phyloP scores from a whole-genome alignment of 2,329 filamentous ascomycete genomes.

The Mycosphaerella sp. region DNA sequence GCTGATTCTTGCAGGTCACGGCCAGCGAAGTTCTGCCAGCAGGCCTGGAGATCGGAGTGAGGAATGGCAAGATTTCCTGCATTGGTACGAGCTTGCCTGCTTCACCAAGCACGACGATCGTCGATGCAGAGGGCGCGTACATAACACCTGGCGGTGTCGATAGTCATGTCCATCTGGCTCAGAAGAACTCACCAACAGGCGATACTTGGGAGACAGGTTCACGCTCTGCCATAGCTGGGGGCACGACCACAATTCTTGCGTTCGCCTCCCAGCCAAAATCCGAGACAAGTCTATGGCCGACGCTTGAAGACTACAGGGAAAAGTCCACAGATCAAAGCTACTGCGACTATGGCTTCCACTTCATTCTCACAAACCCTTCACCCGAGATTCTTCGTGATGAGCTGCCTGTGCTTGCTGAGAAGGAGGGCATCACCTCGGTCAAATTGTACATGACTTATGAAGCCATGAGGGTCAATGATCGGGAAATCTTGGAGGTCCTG shows the following conservation, averaged over 20 bases:
- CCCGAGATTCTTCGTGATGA: conserved; percentile 39
- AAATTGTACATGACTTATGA: conserved; percentile 53
- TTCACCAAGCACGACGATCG: conserved; percentile 33
- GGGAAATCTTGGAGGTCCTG: conserved; percentile 48
- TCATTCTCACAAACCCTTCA: conserved; percentile 46
- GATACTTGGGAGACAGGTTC: conserved; percentile 48
- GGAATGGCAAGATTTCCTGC: conserved; percentile 42
- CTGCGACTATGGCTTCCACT: conserved; percentile 54
- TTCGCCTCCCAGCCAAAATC: conserved; percentile 52
- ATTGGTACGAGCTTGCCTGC: conserved; percentile 39
- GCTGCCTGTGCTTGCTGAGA: conserved; percentile 37
- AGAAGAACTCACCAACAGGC: conserved; percentile 41
- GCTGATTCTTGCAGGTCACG: conserved; percentile 37
- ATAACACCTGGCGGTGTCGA: conserved; percentile 47
- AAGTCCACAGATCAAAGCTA: conserved; percentile 44
- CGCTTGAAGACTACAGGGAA: conserved; percentile 45
- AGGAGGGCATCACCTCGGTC: conserved; percentile 44
- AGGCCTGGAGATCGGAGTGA: conserved; percentile 45
- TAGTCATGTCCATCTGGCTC: conserved; percentile 46
- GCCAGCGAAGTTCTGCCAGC: conserved; percentile 42
- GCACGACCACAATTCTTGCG: conserved; percentile 53
- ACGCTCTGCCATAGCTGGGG: conserved; percentile 52
- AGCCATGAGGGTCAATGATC: conserved; percentile 46
- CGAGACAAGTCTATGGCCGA: conserved; percentile 42
- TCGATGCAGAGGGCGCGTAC: conserved; percentile 44